phyloP scores from a whole-genome alignment of 352 stramenopile genomes.

The Globisporangium paroecandrum region DNA sequence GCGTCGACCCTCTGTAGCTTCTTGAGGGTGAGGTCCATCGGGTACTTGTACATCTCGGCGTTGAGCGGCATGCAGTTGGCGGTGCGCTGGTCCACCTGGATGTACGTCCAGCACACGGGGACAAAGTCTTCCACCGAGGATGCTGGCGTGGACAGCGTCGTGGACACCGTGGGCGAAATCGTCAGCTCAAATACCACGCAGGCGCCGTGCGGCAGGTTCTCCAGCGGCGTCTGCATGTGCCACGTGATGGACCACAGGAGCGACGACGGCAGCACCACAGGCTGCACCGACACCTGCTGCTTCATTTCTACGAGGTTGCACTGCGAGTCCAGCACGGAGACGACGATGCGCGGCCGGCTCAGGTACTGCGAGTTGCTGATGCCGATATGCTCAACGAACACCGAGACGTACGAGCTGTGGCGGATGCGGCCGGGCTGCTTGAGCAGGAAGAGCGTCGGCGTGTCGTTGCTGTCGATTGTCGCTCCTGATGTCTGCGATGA shows the following conservation, averaged over 20 bases:
- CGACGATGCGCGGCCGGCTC: constrained; percentile 56
- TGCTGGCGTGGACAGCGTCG: constrained; percentile 19
- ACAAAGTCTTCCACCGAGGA: constrained; percentile 42
- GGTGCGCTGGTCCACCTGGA: constrained; percentile 79
- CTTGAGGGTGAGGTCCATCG: constrained; percentile 72
- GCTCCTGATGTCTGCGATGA: constrained; percentile 18
- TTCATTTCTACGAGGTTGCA: constrained; percentile 70
- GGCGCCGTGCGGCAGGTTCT: constrained; percentile 81
- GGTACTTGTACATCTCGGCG: constrained; percentile 83
- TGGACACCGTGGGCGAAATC: constrained; percentile 31
- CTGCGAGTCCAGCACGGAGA: constrained; percentile 68
- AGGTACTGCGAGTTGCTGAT: constrained; percentile 51
- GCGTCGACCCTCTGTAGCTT: constrained; percentile 66
- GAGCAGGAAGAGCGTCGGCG: constrained; percentile 62
- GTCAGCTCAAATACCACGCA: constrained; percentile 71
- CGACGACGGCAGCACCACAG: constrained; percentile 43
- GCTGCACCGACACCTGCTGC: constrained; percentile 73
- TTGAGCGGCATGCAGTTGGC: constrained; percentile 66
- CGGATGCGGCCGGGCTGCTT: constrained; percentile 70
- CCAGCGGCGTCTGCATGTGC: constrained; percentile 92
- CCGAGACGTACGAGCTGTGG: constrained; percentile 79
- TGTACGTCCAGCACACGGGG: constrained; percentile 80
- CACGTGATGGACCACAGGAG: constrained; percentile 88
- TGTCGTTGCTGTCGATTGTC: constrained; percentile 21
- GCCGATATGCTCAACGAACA: constrained; percentile 74